Evolutionary conservation across 176 grass and related monocot genomes (phyloP).

Genomic region (Urochloa ruziziensis): DNA sequence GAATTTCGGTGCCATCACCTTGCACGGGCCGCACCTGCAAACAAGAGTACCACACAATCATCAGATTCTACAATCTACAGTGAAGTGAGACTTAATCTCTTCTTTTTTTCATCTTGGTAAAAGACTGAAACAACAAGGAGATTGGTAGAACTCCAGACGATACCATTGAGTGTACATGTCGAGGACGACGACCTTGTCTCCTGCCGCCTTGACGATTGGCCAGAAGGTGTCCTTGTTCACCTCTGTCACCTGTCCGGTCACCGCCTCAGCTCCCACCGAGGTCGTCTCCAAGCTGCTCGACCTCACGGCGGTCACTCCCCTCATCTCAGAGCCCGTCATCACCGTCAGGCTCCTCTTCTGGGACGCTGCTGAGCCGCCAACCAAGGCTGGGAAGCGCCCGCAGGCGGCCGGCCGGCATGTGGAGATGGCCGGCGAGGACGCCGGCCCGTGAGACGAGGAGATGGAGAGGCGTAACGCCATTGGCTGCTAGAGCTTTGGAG

Average conservation of each 20-base stretch:
- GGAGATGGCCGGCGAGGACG: conserved; percentile 51
- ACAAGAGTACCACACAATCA: background rate
- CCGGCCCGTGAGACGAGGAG: conserved; percentile 50
- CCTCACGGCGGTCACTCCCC: conserved; percentile 28
- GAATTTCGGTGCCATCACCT: conserved; percentile 89
- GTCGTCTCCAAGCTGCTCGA: conserved; percentile 65
- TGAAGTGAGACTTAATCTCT: background rate
- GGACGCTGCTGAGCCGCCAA: background rate
- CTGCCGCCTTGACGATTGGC: conserved; percentile 83
- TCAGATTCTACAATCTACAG: background rate
- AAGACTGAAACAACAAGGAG: background rate
- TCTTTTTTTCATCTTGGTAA: background rate
- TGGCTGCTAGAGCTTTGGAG: conserved; percentile 21
- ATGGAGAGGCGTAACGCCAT: conserved; percentile 79
- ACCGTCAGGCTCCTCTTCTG: conserved; percentile 39
- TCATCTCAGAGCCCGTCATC: conserved; percentile 16
- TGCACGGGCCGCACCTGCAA: conserved; percentile 95
- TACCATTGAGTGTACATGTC: conserved; percentile 99
- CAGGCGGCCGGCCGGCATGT: conserved; percentile 37
- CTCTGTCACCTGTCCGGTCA: conserved; percentile 77
- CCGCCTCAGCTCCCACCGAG: conserved; percentile 29
- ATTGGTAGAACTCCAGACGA: background rate
- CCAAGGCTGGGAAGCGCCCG: conserved; percentile 32
- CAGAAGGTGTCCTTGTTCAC: conserved; percentile 96
- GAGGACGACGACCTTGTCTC: conserved; percentile 73